Base-by-base conservation (phyloP, 2,329 filamentous ascomycete genomes). In the Colletotrichum falcatum region DNA sequence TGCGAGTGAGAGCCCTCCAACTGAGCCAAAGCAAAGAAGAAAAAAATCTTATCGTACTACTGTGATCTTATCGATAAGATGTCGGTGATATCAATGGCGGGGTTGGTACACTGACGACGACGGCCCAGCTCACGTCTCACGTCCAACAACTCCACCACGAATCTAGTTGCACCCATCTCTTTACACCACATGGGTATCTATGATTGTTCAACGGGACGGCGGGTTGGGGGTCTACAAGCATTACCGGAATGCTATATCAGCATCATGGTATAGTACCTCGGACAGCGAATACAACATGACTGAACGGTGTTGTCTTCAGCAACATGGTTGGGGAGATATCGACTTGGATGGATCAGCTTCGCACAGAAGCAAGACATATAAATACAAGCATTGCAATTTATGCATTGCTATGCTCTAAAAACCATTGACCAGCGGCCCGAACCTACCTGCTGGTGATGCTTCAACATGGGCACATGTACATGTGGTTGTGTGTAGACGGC, bases 1-100 rank as follows among this genome's bases (percentile, higher is more conserved):
- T 46, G 28, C 28, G 59, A 49, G n/a, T 65, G 53, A 65, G 65
- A 55, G 42, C 48, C 30, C 30, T 65, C 46, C 20, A 49, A 60
- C 37, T 46, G 49, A 26, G 42, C 56, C 35, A 11, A 46, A 56
- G 58, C 72, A 46, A 3, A 58, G 60, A 72, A 46, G 5, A 73
- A 46, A 46, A 73, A 73, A 68, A 20, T 68, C 66, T 73, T 73
- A 73, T 73, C 72, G 66, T 51, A 8, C 8, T 5, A 35, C 18
- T 20, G 5, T 39, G 20, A 18, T 54, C 64, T 68, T 73, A 71
- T 73, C 69, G 69, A 73, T 73, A 68, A 60, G n/a, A n/a, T 44
- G 28, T 7, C 16, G n/a, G 33, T 64, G 28, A 37, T 33, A 44
- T 62, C 62, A 30, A 61, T 68, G 59, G 46, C 51, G 53, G 58